Conservation (phyloP, 805 yeast species). For the Zygosaccharomyces gambellarensis region DNA sequence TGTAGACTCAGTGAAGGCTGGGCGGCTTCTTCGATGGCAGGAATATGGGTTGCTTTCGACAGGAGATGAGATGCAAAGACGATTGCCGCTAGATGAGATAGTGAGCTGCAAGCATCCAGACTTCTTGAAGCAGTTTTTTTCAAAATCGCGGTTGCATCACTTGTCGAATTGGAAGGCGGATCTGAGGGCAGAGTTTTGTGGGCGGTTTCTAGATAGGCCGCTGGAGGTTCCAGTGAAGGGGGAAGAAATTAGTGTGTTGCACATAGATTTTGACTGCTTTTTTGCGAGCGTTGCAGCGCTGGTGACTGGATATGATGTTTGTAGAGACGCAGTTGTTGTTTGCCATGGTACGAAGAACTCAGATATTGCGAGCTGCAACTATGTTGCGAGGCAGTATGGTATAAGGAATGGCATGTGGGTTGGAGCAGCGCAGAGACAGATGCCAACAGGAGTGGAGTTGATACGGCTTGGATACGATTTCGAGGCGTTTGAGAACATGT, state of each 20-base stretch:
- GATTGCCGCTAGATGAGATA: conserved; percentile 16
- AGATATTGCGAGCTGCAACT: conserved; percentile 90
- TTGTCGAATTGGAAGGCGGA: conserved; percentile 82
- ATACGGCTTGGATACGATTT: conserved; percentile 68
- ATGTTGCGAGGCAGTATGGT: conserved; percentile 74
- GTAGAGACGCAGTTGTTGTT: conserved; percentile 56
- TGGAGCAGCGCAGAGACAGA: conserved; percentile 52
- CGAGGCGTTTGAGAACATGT: conserved; percentile 59
- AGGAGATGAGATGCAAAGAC: conserved; percentile 49
- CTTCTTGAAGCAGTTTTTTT: conserved; percentile 66
- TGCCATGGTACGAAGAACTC: conserved; percentile 48
- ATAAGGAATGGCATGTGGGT: conserved; percentile 91
- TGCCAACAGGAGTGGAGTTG: conserved; percentile 51
- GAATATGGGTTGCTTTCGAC: conserved; percentile 52
- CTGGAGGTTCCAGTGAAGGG: not conserved
- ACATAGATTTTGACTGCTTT: conserved; percentile 90
- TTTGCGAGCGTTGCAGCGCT: conserved; percentile 82
- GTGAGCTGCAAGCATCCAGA: conserved; percentile 63
- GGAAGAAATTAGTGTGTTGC: conserved; percentile 45
- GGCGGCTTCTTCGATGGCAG: conserved; percentile 61
- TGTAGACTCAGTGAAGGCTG: conserved; percentile 50
- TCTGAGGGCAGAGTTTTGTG: conserved; percentile 55
- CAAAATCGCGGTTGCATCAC: conserved; percentile 82
- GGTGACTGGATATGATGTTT: conserved; percentile 40
- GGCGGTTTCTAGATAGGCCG: conserved; percentile 38